Conservation (phyloP, 768 basidiomycete genomes). For the Pholiota microspora region DNA sequence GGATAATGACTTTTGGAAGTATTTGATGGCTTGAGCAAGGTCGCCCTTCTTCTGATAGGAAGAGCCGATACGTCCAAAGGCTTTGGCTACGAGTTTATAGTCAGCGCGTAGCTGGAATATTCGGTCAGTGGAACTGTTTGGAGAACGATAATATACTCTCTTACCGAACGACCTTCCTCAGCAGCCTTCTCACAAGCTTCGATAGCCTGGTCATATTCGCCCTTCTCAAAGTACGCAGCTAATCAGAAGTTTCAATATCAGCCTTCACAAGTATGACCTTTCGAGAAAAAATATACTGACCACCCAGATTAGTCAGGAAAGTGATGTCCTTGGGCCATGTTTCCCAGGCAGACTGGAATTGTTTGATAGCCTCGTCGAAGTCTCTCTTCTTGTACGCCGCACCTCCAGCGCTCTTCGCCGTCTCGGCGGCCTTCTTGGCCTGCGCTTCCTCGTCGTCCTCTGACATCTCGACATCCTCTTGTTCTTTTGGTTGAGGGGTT, state of each 20-base stretch:
- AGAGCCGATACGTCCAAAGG: slow-evolving; percentile 85
- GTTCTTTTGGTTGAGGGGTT: slow-evolving; percentile 27
- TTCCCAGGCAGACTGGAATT: slow-evolving; percentile 91
- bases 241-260: slow-evolving; percentile 8
- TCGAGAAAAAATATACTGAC: slow-evolving; percentile 34
- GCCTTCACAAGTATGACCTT: neutral
- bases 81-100: slow-evolving; percentile 95
- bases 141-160: neutral
- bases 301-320: slow-evolving; percentile 88
- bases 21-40: slow-evolving; percentile 76
- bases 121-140: neutral
- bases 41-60: slow-evolving; percentile 84
- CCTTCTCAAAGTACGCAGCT: slow-evolving; percentile 95
- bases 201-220: slow-evolving; percentile 87
- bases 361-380: slow-evolving; percentile 71
- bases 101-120: slow-evolving; percentile 72
- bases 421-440: slow-evolving; percentile 76
- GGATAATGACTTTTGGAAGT: slow-evolving; percentile 90
- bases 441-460: slow-evolving; percentile 70
- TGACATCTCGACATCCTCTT: slow-evolving; percentile 62
- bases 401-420: slow-evolving; percentile 74
- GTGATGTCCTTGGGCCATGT: slow-evolving; percentile 90
- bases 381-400: slow-evolving; percentile 85
- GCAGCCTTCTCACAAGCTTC: slow-evolving; percentile 94
- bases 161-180: slow-evolving; percentile 84